These are phyloP conservation scores for Boletus fagicola DNA, from an alignment of 768 basidiomycete species.

Conservation along the genomic window DNA sequence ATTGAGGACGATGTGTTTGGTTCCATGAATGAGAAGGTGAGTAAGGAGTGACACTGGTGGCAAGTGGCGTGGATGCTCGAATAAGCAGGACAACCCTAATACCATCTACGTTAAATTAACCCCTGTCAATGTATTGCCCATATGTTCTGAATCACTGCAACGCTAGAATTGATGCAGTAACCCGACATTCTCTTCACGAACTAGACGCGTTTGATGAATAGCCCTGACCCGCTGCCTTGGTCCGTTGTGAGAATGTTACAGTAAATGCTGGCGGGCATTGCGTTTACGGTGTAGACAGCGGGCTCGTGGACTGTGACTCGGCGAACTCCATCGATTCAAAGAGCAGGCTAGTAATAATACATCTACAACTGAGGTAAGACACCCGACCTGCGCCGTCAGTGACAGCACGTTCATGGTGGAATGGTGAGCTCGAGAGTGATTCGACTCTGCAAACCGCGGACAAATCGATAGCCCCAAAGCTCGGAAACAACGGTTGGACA, in stretches of 20 bases:
- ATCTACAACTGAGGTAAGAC: not conserved
- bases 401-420: not conserved
- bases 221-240: not conserved
- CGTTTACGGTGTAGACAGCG: not conserved
- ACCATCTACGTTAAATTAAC: not conserved
- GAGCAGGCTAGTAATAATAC: not conserved
- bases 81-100: not conserved
- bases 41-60: not conserved
- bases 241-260: not conserved
- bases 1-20: constrained; percentile 8
- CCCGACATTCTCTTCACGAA: not conserved
- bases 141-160: not conserved
- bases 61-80: constrained; percentile 3
- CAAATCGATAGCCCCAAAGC: not conserved
- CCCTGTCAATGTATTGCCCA: not conserved
- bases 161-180: not conserved
- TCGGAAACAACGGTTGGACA: not conserved
- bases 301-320: not conserved
- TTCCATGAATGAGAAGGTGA: constrained; percentile 15
- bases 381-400: not conserved
- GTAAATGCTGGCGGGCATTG: not conserved
- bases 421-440: not conserved
- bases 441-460: not conserved
- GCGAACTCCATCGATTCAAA: not conserved
- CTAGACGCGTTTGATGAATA: not conserved